phyloP scores from a whole-genome alignment of 805 yeast species.

The Clavispora phyllophila region DNA sequence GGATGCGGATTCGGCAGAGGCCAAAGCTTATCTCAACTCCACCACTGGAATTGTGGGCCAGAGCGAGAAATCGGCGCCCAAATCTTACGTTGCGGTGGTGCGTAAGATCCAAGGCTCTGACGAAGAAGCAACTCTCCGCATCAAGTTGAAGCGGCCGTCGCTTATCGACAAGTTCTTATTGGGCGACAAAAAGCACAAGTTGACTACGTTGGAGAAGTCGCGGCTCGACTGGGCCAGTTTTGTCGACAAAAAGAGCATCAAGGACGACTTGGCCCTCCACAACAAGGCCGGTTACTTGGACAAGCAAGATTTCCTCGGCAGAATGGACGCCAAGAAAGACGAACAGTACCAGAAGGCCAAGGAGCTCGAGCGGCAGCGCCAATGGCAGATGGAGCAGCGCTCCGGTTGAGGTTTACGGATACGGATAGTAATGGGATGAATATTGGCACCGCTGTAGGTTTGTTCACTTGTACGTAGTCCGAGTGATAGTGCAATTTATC shows the following conservation, averaged over 20 bases:
- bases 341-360: conserved; percentile 41
- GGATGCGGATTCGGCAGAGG: conserved; percentile 76
- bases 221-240: conserved; percentile 92
- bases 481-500: too few relatives aligned
- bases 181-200: conserved; percentile 58
- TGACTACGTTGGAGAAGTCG: conserved; percentile 89
- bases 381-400: conserved; percentile 16
- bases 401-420: not conserved
- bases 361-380: conserved; percentile 27
- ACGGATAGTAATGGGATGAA: not conserved
- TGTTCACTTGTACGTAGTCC: too few relatives aligned
- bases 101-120: conserved; percentile 27
- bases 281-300: conserved; percentile 90
- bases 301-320: conserved; percentile 79
- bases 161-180: conserved; percentile 70
- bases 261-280: conserved; percentile 73
- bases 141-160: conserved; percentile 68
- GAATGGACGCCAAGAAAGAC: conserved; percentile 63
- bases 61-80: conserved; percentile 5
- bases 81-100: conserved; percentile 31
- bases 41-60: conserved; percentile 29
- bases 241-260: conserved; percentile 80
- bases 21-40: conserved; percentile 68
- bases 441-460: too few relatives aligned
- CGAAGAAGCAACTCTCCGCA: conserved; percentile 34